A percentile compares a stretch with the other conserved stretches of the same genome.
Conservation (phyloP, 2,329 filamentous ascomycete genomes). For the Calonectria hawksworthii region DNA sequence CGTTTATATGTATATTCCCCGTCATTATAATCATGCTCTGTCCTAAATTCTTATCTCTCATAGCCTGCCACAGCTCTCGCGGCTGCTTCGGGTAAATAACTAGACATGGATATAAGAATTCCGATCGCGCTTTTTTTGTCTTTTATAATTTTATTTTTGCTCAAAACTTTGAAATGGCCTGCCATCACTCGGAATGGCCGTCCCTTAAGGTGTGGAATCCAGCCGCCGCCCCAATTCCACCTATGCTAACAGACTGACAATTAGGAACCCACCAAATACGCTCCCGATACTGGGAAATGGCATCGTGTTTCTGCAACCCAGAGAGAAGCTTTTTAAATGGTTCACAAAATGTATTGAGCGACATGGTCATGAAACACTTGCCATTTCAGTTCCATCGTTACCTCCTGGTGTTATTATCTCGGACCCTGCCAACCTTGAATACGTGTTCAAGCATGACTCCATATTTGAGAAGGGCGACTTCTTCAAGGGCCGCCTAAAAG, state of each 20-base stretch:
- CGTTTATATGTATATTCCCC: not conserved
- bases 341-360: conserved; percentile 70
- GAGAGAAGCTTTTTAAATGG: conserved; percentile 73
- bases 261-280: conserved; percentile 64
- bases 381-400: conserved; percentile 73
- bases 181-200: not conserved
- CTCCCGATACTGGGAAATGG: conserved; percentile 72
- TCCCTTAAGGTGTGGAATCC: not conserved
- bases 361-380: conserved; percentile 72
- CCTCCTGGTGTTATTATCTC: conserved; percentile 75
- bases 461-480: conserved; percentile 74
- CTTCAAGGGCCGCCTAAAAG: conserved; percentile 71
- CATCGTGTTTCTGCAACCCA: conserved; percentile 70
- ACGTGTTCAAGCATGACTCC: conserved; percentile 71
- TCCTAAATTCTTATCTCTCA: not conserved
- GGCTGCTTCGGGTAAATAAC: too few relatives aligned
- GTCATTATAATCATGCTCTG: not conserved
- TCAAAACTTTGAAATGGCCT: not conserved
- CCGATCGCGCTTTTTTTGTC: too few relatives aligned
- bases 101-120: not conserved
- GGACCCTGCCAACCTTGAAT: conserved; percentile 73
- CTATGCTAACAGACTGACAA: not conserved
- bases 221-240: too few relatives aligned
- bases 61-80: not conserved
- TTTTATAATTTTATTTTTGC: not conserved